phyloP scores from a whole-genome alignment of 2,329 filamentous ascomycete genomes.

The Coleophoma eucalyptorum region DNA sequence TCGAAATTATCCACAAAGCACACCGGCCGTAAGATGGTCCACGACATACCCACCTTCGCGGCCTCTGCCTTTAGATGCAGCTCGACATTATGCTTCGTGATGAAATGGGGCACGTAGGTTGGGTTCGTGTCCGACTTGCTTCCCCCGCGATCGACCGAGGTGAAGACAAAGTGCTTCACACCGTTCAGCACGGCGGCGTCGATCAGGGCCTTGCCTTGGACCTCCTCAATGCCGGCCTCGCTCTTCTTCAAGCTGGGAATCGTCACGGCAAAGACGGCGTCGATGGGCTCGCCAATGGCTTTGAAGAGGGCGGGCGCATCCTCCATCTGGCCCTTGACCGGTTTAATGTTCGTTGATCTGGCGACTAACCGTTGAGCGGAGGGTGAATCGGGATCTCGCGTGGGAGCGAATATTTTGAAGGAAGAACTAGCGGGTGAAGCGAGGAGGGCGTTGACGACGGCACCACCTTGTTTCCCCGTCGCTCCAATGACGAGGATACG shows the following conservation, averaged over 20 bases:
- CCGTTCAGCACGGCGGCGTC: slow-evolving; percentile 42
- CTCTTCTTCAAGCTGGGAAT: slow-evolving; percentile 3
- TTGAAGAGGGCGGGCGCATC: slow-evolving; percentile 44
- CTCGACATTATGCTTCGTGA: slow-evolving; percentile 49
- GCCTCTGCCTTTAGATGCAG: slow-evolving; percentile 40
- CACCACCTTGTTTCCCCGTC: slow-evolving; percentile 13
- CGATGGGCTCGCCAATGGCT: slow-evolving; percentile 33
- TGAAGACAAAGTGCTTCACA: slow-evolving; percentile 50
- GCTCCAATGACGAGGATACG: slow-evolving; percentile 4
- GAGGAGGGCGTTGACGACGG: slow-evolving; percentile 9
- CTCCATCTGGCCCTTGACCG: slow-evolving; percentile 53
- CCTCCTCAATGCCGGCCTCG: slow-evolving; percentile 29
- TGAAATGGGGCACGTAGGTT: slow-evolving; percentile 49
- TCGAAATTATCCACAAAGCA: slow-evolving; percentile 47
- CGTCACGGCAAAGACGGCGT: slow-evolving; percentile 59
- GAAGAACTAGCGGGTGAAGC: slow-evolving; percentile 2
- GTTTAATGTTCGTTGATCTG: slow-evolving; percentile 39
- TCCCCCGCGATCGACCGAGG: slow-evolving; percentile 50
- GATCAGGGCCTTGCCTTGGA: slow-evolving; percentile 45
- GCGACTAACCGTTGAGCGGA: neutral
- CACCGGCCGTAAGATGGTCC: slow-evolving; percentile 51
- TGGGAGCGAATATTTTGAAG: neutral
- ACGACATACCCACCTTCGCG: slow-evolving; percentile 27
- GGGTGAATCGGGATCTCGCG: slow-evolving; percentile 13
- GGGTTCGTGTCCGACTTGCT: slow-evolving; percentile 34